phyloP scores from a whole-genome alignment of 768 basidiomycete species.

The Stropharia rugosoannulata region DNA sequence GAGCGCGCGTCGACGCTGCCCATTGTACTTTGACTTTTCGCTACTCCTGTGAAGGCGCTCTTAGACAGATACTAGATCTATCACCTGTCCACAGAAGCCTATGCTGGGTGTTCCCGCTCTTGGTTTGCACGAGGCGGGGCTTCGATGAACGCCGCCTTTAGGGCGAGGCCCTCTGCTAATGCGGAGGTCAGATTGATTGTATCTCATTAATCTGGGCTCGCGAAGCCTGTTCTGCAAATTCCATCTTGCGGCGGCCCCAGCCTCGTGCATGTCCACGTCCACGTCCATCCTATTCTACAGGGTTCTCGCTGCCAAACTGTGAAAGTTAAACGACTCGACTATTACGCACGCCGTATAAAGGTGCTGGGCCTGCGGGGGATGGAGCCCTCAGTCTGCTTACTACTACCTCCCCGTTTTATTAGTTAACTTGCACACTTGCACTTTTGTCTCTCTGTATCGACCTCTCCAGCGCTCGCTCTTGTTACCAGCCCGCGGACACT shows the following conservation, averaged over 20 bases:
- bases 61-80: neutral
- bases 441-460: too few relatives aligned
- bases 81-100: neutral
- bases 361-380: neutral
- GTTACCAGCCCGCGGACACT: neutral
- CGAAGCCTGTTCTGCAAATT: conserved; percentile 8
- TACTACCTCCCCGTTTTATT: too few relatives aligned
- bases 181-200: neutral
- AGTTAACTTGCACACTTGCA: too few relatives aligned
- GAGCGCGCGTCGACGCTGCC: too few relatives aligned
- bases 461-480: neutral
- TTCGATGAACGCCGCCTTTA: conserved; percentile 4
- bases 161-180: neutral
- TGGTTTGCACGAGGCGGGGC: conserved; percentile 2
- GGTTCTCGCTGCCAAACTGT: neutral
- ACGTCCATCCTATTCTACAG: conserved; percentile 5
- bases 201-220: conserved; percentile 13
- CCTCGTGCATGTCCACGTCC: conserved; percentile 11
- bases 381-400: too few relatives aligned
- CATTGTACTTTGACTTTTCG: neutral
- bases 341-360: conserved; percentile 14
- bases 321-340: neutral
- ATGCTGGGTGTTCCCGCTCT: neutral
- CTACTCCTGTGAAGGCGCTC: neutral
- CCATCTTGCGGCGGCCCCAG: conserved; percentile 16